Evolutionary conservation across 2,329 filamentous ascomycete genomes (phyloP), one percentile per base, ranked within the genome.

Genomic region (Exophiala xenobiotica): DNA sequence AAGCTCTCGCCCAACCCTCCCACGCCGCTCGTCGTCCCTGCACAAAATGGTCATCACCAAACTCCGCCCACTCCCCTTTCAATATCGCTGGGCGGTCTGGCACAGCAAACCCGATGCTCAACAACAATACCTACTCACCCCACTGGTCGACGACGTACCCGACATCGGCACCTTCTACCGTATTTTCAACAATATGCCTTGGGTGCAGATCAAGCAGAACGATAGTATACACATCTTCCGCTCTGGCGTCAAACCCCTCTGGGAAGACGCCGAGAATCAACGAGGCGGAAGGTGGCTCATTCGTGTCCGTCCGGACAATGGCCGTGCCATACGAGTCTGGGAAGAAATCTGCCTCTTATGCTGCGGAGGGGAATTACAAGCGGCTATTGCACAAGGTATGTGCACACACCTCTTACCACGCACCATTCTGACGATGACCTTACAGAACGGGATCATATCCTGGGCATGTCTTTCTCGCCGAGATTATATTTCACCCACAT

Each of bases 261-360:
- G 87, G 87, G 87, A 90, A 72, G 92, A 97, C 67, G 82, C 88
- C 33, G 84, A 93, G 63, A 96, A 96, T 71, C 77, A 86, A 53
- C 79, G 84, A 56, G 92, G 92, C 46, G 92, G 92, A 43, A 87
- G 87, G 67, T 96, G 90, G 90, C 95, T 90, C 18, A 95, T 97
- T 71, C 85, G 91, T 44, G 86, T 96, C 38, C 84, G 86, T 58
- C 96, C 95, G 75, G 78, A 80, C 29, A 42, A 27, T 9, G 47
- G 51, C 3, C 51, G 46, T 35, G 54, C 56, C n/a, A 31, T 59
- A n/a, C 53, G 51, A 37, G 48, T 51, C 1, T 63, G 61, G 61
- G 61, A 63, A 45, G 61, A 63, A 47, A 43, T 61, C 6, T 63
- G 61, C 48, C 22, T 63, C 29, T 48, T 63, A 51, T 60, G 46